These are phyloP conservation scores for Venturia effusa DNA, from an alignment of 2,329 filamentous ascomycete genomes.

Conservation along the genomic window DNA sequence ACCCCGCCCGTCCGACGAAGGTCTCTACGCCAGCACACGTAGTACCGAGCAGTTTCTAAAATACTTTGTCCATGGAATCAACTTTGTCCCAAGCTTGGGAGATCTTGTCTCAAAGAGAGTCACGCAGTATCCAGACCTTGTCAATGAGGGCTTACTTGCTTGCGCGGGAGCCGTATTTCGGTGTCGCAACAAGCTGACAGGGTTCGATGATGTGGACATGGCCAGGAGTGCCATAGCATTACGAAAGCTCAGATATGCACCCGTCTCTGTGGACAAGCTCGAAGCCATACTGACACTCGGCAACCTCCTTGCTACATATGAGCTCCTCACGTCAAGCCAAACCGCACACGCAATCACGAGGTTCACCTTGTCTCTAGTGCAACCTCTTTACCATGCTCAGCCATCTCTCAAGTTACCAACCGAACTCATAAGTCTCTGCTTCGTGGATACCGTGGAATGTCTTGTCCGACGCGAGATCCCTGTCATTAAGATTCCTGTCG, in stretches of 20 bases:
- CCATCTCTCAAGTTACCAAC: neutral
- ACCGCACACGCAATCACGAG: conserved; percentile 5
- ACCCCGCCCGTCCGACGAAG: conserved; percentile 1
- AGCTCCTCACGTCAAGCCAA: conserved; percentile 1
- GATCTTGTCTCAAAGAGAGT: neutral
- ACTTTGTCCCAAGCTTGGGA: conserved; percentile 1
- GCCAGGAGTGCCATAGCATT: neutral
- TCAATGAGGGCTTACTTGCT: neutral
- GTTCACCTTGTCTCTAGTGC: conserved; percentile 1
- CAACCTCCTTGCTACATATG: neutral
- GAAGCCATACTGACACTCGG: neutral
- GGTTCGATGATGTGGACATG: conserved; percentile 1
- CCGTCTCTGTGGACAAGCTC: neutral
- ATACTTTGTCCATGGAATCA: conserved; percentile 4
- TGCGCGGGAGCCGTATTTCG: conserved; percentile 1
- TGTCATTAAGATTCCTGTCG: conserved; percentile 18
- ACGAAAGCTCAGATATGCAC: conserved; percentile 3
- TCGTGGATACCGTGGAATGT: conserved; percentile 24
- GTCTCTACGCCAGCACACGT: neutral
- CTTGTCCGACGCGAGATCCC: conserved; percentile 22
- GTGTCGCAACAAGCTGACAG: neutral
- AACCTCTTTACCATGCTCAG: neutral
- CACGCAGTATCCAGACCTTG: neutral
- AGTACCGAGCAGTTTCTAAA: neutral
- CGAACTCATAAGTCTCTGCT: conserved; percentile 15